Evolutionary conservation across 148 eudicot genomes (phyloP), one percentile per base, ranked within the genome.

Genomic region (Bassia scoparia): DNA sequence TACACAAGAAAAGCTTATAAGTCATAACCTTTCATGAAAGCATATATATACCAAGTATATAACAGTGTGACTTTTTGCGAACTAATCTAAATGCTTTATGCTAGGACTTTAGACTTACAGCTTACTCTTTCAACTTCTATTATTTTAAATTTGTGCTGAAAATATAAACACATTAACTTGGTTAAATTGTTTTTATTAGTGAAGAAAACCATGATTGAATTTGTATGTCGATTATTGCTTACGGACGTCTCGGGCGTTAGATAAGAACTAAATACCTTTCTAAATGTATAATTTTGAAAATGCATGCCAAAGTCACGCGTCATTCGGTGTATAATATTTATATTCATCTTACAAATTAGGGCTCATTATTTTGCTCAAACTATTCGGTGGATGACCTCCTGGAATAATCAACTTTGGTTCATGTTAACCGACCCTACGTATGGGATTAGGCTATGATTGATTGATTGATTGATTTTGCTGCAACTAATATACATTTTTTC

Each of bases 401-500:
- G n/a, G n/a, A n/a, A n/a, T n/a, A n/a, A n/a, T n/a, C n/a, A n/a
- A n/a, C n/a, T n/a, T n/a, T n/a, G n/a, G n/a, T n/a, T n/a, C n/a
- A n/a, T n/a, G n/a, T n/a, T n/a, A n/a, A n/a, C n/a, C n/a, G n/a
- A n/a, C n/a, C n/a, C n/a, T n/a, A n/a, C n/a, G n/a, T n/a, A n/a
- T n/a, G n/a, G n/a, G n/a, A n/a, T n/a, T n/a, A n/a, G n/a, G n/a
- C n/a, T n/a, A n/a, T n/a, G n/a, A n/a, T n/a, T n/a, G n/a, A n/a
- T n/a, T n/a, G n/a, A n/a, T n/a, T n/a, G n/a, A n/a, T n/a, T n/a
- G n/a, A n/a, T n/a, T n/a, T n/a, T n/a, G n/a, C n/a, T n/a, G n/a
- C n/a, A n/a, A n/a, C n/a, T n/a, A n/a, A n/a, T n/a, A n/a, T n/a
- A 27, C 74, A 38, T 44, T 46, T 72, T 72, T 72, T 72, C 55